Conservation (phyloP, 2,329 filamentous ascomycete genomes). For the Sarocladiaceae sp. region DNA sequence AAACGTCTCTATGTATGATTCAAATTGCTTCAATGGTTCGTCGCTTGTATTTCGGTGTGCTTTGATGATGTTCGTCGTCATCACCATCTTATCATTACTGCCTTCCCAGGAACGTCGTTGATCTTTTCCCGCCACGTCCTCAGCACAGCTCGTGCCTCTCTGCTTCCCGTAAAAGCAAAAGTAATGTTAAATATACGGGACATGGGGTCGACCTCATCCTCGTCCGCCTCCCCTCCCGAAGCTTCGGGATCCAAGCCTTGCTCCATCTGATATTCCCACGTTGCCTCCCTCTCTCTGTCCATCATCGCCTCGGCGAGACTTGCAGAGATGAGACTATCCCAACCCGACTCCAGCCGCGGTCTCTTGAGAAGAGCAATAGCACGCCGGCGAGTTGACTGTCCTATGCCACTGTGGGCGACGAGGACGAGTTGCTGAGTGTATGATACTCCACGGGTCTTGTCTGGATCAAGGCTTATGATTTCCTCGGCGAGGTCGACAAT, state of each 20-base stretch:
- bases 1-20: no score
- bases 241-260: neutral
- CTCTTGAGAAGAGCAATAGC: no score
- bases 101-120: neutral
- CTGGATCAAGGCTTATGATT: no score
- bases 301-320: conserved; percentile 8
- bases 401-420: no score
- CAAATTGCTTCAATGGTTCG: no score
- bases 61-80: no score
- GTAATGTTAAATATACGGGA: neutral
- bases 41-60: no score
- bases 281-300: conserved; percentile 5
- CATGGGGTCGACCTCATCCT: neutral
- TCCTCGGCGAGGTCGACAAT: no score
- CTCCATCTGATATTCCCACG: neutral
- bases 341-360: neutral
- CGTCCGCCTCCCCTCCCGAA: no score
- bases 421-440: no score
- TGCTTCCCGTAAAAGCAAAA: neutral
- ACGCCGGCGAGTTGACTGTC: no score
- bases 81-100: neutral
- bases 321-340: conserved; percentile 3
- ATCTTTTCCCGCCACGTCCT: neutral
- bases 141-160: neutral
- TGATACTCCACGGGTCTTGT: no score